Percentiles rank a stretch among this genome's conserved stretches.
Conservation (phyloP, 352 stramenopile genomes). For the Saprolegnia parasitica region DNA sequence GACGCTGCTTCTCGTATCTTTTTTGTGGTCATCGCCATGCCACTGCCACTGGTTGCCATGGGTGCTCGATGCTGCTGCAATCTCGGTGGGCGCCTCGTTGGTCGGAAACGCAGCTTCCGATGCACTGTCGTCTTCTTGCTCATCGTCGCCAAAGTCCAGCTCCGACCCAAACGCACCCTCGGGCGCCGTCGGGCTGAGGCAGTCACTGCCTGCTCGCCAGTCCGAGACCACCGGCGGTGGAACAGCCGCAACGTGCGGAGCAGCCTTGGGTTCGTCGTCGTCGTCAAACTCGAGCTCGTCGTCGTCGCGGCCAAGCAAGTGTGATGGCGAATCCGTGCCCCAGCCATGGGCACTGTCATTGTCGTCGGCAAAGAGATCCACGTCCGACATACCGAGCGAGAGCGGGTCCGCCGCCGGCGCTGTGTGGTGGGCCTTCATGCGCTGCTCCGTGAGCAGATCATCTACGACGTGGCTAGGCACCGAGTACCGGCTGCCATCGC, state of each 20-base stretch:
- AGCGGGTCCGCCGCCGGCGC: neutral
- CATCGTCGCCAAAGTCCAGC: conserved; percentile 5
- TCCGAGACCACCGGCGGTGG: neutral
- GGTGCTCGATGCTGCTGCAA: neutral
- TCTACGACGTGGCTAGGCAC: conserved; percentile 24
- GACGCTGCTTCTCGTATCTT: neutral
- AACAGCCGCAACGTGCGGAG: neutral
- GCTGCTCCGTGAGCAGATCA: conserved; percentile 22
- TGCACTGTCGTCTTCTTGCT: conserved; percentile 15
- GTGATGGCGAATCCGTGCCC: conserved; percentile 28
- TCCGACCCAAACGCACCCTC: conserved; percentile 18
- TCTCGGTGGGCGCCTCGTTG: neutral
- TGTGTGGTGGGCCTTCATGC: conserved; percentile 1
- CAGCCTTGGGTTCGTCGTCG: neutral
- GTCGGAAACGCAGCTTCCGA: conserved; percentile 8
- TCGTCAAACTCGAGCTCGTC: conserved; percentile 26
- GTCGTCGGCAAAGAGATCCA: conserved; percentile 15
- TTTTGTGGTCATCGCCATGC: neutral
- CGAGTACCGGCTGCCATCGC: neutral
- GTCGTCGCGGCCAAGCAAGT: conserved; percentile 27
- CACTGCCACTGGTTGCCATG: neutral
- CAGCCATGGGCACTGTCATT: conserved; percentile 17
- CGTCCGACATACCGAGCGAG: conserved; percentile 9
- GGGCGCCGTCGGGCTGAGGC: conserved; percentile 6
- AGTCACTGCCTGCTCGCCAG: conserved; percentile 5